A percentile compares a stretch with the other conserved stretches of the same genome.
phyloP scores from a whole-genome alignment of 164 flowering plant genomes.

The Chloranthus sessilifolius region DNA sequence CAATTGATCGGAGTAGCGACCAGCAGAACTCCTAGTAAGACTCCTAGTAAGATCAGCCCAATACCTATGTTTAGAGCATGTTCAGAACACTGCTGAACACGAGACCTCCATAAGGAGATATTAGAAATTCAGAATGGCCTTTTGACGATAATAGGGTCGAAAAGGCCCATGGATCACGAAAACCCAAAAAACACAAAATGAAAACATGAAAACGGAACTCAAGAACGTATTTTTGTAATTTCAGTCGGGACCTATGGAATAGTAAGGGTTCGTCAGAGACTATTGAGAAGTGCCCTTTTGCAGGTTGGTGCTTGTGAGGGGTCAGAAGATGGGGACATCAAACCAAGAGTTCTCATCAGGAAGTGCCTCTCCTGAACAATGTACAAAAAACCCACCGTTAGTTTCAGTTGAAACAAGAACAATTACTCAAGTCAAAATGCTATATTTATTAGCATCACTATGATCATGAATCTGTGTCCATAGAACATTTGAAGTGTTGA shows the following conservation, averaged over 20 bases:
- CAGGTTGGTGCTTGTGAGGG: conserved; percentile 64
- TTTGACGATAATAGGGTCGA: conserved; percentile 39
- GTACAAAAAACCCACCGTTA: conserved; percentile 10
- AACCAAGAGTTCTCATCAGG: conserved; percentile 69
- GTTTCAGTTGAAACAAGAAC: conserved; percentile 8
- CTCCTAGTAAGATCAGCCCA: too few species aligned
- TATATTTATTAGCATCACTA: too few species aligned
- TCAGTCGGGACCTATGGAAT: not conserved
- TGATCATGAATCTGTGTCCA: too few species aligned
- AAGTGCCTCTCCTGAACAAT: conserved; percentile 78
- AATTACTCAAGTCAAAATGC: too few species aligned
- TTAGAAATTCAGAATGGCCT: conserved; percentile 41
- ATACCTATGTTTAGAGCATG: too few species aligned
- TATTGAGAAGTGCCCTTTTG: conserved; percentile 83
- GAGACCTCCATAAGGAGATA: too few species aligned
- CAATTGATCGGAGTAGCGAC: too few species aligned
- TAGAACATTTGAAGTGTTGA: too few species aligned
- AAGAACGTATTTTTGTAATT: not conserved
- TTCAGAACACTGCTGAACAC: too few species aligned
- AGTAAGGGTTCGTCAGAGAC: conserved; percentile 42
- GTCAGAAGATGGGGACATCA: conserved; percentile 52
- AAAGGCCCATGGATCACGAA: conserved; percentile 36
- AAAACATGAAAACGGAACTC: not conserved
- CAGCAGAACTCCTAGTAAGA: too few species aligned
- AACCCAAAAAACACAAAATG: conserved; percentile 5